Evolutionary conservation across 2,329 filamentous ascomycete species (phyloP).

Genomic region (Berkeleyomyces basicola): DNA sequence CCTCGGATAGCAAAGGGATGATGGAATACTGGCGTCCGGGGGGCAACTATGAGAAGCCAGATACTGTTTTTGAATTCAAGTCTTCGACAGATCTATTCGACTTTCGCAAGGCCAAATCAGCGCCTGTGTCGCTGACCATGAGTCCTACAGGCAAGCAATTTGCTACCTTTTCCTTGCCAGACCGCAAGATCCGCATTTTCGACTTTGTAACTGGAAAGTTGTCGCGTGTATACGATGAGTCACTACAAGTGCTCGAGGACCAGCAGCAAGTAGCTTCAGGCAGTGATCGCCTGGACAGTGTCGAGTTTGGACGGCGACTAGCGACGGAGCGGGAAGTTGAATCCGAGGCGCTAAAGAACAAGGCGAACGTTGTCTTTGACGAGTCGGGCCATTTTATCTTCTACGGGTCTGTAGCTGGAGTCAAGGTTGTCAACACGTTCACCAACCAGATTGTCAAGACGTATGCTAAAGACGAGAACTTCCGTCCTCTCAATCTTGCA

Average conservation of each 20-base stretch:
- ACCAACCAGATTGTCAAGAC: conserved; percentile 85
- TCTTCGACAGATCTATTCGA: conserved; percentile 89
- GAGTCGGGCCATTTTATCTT: conserved; percentile 91
- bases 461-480: conserved; percentile 77
- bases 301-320: conserved; percentile 80
- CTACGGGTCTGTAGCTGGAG: conserved; percentile 80
- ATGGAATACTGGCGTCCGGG: conserved; percentile 87
- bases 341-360: conserved; percentile 45
- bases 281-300: conserved; percentile 63
- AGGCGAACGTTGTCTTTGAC: conserved; percentile 81
- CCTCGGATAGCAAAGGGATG: conserved; percentile 81
- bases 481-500: conserved; percentile 66
- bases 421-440: conserved; percentile 91
- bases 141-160: conserved; percentile 79
- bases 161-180: conserved; percentile 77
- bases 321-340: conserved; percentile 80
- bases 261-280: conserved; percentile 93
- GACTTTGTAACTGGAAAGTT: conserved; percentile 83
- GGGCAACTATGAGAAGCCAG: conserved; percentile 72
- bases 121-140: conserved; percentile 64
- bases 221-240: conserved; percentile 88
- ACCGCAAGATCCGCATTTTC: conserved; percentile 83
- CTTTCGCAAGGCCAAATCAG: conserved; percentile 87
- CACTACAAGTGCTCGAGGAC: conserved; percentile 69
- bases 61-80: conserved; percentile 83